Evolutionary conservation across 495 filamentous ascomycete genomes (phyloP).

Genomic region (Podospora anserina): DNA sequence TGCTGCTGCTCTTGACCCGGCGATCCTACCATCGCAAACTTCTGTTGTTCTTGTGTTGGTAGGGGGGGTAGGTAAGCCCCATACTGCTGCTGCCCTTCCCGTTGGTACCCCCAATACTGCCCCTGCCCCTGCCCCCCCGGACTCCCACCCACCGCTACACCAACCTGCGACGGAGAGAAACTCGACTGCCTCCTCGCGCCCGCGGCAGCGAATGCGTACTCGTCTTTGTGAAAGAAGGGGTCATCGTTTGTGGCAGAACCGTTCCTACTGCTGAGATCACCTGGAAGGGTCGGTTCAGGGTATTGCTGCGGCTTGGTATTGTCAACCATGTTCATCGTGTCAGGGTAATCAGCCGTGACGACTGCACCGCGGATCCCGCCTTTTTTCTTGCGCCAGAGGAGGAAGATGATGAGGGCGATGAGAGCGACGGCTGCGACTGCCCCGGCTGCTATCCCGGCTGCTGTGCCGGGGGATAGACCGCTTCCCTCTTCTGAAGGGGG

Average conservation of each 20-base stretch:
- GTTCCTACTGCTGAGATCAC: background rate
- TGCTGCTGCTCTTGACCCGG: conserved; percentile 7
- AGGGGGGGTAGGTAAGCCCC: background rate
- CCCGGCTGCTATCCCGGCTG: conserved; percentile 26
- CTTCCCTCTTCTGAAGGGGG: conserved; percentile 6
- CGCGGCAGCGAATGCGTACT: background rate
- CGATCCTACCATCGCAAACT: background rate
- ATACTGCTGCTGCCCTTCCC: background rate
- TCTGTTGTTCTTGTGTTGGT: background rate
- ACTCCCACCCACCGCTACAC: background rate
- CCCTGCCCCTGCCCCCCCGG: no score
- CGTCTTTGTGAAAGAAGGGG: background rate
- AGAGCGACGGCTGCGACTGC: conserved; percentile 14
- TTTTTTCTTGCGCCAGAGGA: conserved; percentile 20
- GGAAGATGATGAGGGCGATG: conserved; percentile 18
- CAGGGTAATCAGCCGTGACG: conserved; percentile 25
- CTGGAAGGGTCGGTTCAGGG: conserved; percentile 4
- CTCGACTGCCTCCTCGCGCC: background rate
- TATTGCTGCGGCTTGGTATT: background rate
- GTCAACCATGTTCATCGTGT: conserved; percentile 6
- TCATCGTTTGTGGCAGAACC: background rate
- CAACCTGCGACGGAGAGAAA: background rate
- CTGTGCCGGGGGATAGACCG: conserved; percentile 22
- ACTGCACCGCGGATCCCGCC: conserved; percentile 24
- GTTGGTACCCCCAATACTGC: background rate